Evolutionary conservation across 257 asterid species (phyloP).

Genomic region (Rhazya stricta): DNA sequence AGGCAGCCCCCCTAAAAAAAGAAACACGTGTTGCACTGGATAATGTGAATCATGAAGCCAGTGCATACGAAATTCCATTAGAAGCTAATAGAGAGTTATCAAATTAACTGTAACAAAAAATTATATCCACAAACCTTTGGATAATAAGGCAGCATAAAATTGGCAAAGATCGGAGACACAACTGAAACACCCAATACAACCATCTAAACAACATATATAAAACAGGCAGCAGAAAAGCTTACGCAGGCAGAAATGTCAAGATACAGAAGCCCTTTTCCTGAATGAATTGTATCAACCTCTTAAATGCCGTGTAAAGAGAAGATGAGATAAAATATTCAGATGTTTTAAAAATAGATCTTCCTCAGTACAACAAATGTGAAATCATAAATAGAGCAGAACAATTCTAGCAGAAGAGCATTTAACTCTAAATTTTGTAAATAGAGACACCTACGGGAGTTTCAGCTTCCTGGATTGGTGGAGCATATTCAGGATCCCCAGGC

Average conservation of each 20-base stretch:
- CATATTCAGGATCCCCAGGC: constrained; percentile 82
- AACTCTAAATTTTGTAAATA: background rate
- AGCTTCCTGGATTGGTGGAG: constrained; percentile 77
- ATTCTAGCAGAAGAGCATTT: background rate
- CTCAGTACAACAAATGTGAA: background rate
- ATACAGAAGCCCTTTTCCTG: background rate
- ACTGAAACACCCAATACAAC: background rate
- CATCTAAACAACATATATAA: background rate
- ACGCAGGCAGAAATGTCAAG: background rate
- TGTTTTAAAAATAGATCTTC: background rate
- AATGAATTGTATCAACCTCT: background rate
- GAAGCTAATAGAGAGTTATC: background rate
- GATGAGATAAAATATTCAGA: background rate
- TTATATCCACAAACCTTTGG: no score
- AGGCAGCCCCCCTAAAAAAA: background rate
- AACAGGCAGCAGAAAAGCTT: background rate
- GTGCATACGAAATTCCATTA: background rate
- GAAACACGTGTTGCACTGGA: background rate
- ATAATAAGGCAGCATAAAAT: background rate
- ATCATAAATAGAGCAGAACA: background rate
- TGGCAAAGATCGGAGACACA: background rate
- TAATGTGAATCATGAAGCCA: background rate
- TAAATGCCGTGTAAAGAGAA: background rate
- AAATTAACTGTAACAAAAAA: background rate
- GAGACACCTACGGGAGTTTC: constrained; percentile 75